Conservation (phyloP, 2,329 filamentous ascomycete species). For the Fonsecaea nubica region DNA sequence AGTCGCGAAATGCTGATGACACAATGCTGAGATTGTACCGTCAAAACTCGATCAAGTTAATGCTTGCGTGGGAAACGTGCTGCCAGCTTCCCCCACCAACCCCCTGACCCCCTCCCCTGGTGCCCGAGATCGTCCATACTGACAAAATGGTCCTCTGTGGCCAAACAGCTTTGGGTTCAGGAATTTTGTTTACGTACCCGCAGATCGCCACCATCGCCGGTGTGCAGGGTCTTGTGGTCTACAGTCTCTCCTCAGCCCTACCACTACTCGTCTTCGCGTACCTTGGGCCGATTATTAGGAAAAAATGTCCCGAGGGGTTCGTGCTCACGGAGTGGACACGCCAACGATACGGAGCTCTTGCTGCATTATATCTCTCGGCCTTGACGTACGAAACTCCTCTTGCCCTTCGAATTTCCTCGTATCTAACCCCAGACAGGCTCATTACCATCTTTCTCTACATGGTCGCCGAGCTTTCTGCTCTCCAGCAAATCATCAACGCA, state of each 20-base stretch:
- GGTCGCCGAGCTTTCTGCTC: slow-evolving; percentile 80
- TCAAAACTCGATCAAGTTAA: slow-evolving; percentile 98
- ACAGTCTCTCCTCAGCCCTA: slow-evolving; percentile 73
- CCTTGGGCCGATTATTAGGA: slow-evolving; percentile 73
- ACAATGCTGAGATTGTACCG: slow-evolving; percentile 91
- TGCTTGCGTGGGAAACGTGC: slow-evolving; percentile 98
- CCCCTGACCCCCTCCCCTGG: slow-evolving; percentile 40
- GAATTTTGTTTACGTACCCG: slow-evolving; percentile 82
- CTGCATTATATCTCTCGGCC: slow-evolving; percentile 76
- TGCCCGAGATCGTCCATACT: slow-evolving; percentile 24
- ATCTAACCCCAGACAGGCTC: slow-evolving; percentile 52
- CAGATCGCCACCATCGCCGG: slow-evolving; percentile 79
- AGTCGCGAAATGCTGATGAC: slow-evolving; percentile 20
- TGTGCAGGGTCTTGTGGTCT: slow-evolving; percentile 78
- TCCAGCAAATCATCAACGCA: slow-evolving; percentile 77
- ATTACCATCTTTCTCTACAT: slow-evolving; percentile 87
- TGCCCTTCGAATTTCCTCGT: not conserved
- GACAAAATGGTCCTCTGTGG: slow-evolving; percentile 46
- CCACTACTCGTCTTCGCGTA: slow-evolving; percentile 77
- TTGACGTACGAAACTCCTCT: slow-evolving; percentile 62
- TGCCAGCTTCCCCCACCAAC: slow-evolving; percentile 71
- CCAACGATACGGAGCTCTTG: slow-evolving; percentile 73
- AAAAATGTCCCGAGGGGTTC: slow-evolving; percentile 81
- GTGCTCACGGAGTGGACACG: slow-evolving; percentile 85
- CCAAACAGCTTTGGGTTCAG: slow-evolving; percentile 75